Evolutionary conservation across 805 yeast genomes (phyloP).

Genomic region (Candida golubevii): DNA sequence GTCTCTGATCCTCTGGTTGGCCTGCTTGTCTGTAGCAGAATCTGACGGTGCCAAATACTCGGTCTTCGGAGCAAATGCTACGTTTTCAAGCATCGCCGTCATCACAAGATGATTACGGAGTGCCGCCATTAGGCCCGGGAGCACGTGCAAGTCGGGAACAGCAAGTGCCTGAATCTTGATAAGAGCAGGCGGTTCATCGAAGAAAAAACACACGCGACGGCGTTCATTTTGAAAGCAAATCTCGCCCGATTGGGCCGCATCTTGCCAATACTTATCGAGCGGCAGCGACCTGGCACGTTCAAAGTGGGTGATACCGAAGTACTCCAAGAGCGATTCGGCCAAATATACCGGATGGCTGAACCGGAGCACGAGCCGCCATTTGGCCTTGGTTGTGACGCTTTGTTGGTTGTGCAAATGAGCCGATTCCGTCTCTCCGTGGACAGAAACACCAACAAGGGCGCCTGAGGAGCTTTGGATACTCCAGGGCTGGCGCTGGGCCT

Average conservation of each 20-base stretch:
- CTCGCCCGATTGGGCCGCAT: slow-evolving; percentile 1
- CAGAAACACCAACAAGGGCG: slow-evolving; percentile 14
- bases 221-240: slow-evolving; percentile 1
- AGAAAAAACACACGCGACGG: slow-evolving; percentile 1
- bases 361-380: slow-evolving; percentile 26
- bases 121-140: slow-evolving; percentile 24
- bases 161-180: slow-evolving; percentile 21
- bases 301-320: slow-evolving; percentile 21
- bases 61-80: slow-evolving; percentile 3
- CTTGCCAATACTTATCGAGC: not conserved
- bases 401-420: slow-evolving; percentile 2
- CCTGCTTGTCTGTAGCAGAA: slow-evolving; percentile 5
- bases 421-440: slow-evolving; percentile 15
- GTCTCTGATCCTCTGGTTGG: slow-evolving; percentile 28
- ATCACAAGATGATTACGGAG: slow-evolving; percentile 31
- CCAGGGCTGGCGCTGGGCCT: slow-evolving; percentile 22
- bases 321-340: slow-evolving; percentile 29
- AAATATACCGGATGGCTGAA: slow-evolving; percentile 25
- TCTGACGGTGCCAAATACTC: not conserved
- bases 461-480: slow-evolving; percentile 9
- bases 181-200: slow-evolving; percentile 15
- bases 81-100: slow-evolving; percentile 13
- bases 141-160: slow-evolving; percentile 22
- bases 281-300: not conserved
- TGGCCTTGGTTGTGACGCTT: slow-evolving; percentile 1